Percentiles rank a stretch among this genome's conserved stretches.
Conservation (phyloP, 2,329 filamentous ascomycete genomes). For the Pseudofabraea citricarpa region DNA sequence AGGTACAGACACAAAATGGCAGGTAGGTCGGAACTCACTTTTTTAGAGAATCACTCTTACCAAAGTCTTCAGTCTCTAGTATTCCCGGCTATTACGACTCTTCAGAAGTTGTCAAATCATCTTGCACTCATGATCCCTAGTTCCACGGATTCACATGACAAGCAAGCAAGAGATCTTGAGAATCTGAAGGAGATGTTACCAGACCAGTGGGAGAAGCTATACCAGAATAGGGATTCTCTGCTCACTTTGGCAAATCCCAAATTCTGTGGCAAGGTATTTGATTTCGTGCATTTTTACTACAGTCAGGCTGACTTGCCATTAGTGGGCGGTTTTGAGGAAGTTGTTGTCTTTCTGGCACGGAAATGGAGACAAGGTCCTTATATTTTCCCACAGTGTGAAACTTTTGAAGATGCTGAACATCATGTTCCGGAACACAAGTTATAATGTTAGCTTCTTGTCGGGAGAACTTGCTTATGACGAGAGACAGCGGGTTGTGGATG, state of each 20-base stretch:
- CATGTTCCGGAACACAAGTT: slow-evolving; percentile 82
- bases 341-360: slow-evolving; percentile 85
- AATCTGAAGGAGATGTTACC: slow-evolving; percentile 73
- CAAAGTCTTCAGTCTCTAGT: slow-evolving; percentile 65
- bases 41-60: neutral
- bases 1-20: slow-evolving; percentile 39
- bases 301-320: slow-evolving; percentile 2
- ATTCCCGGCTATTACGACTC: slow-evolving; percentile 75
- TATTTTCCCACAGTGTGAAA: slow-evolving; percentile 90
- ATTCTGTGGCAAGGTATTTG: slow-evolving; percentile 73
- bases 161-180: slow-evolving; percentile 72
- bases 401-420: slow-evolving; percentile 79
- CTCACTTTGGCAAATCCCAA: slow-evolving; percentile 78
- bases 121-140: slow-evolving; percentile 79
- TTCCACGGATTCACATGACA: slow-evolving; percentile 58
- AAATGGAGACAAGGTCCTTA: slow-evolving; percentile 87
- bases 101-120: slow-evolving; percentile 90
- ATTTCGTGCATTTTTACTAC: neutral
- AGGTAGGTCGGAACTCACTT: slow-evolving; percentile 27
- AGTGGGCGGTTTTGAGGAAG: slow-evolving; percentile 83
- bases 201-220: slow-evolving; percentile 68
- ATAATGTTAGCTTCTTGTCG: slow-evolving; percentile 87
- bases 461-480: slow-evolving; percentile 80
- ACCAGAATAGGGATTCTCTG: slow-evolving; percentile 71
- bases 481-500: slow-evolving; percentile 74